Conservation (phyloP, 495 filamentous ascomycete genomes). For the Aspergillus sclerotiicarbonarius region DNA sequence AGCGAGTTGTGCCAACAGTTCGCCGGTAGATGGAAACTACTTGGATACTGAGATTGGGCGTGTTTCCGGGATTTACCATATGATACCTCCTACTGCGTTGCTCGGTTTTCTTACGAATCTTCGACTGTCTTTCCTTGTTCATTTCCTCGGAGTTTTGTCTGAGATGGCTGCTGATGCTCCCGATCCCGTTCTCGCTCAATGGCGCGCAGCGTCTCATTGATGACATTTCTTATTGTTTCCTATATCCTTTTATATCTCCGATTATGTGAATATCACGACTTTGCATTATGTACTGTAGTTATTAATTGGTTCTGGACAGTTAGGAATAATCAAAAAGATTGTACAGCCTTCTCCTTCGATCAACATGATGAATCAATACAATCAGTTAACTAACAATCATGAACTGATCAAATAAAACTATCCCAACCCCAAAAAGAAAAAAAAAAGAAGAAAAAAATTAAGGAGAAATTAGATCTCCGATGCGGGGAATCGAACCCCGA, state of each 20-base stretch:
- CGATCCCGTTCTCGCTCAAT: constrained; percentile 25
- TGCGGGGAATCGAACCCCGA: constrained; percentile 34
- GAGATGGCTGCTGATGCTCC: neutral
- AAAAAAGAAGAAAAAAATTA: neutral
- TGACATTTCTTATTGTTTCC: constrained; percentile 9
- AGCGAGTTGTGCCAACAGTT: constrained; percentile 14
- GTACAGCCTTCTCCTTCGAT: neutral
- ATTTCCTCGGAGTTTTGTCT: constrained; percentile 14
- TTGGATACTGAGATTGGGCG: constrained; percentile 26
- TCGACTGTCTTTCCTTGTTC: constrained; percentile 24
- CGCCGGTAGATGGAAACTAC: constrained; percentile 7
- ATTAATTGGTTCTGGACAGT: constrained; percentile 2
- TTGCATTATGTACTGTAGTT: constrained; percentile 26
- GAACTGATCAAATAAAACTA: too few species aligned
- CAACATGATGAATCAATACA: too few species aligned
- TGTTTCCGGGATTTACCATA: constrained; percentile 28
- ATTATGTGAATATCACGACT: constrained; percentile 24
- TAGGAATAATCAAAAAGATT: neutral
- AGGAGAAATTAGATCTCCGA: constrained; percentile 17
- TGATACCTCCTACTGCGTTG: constrained; percentile 39
- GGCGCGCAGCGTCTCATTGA: constrained; percentile 20
- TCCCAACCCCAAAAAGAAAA: neutral
- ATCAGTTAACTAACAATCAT: too few species aligned
- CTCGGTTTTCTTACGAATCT: constrained; percentile 27
- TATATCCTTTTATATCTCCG: neutral